These are phyloP conservation scores for Tolypocladium amazonense DNA, from an alignment of 2,329 filamentous ascomycete species.

Conservation along the genomic window DNA sequence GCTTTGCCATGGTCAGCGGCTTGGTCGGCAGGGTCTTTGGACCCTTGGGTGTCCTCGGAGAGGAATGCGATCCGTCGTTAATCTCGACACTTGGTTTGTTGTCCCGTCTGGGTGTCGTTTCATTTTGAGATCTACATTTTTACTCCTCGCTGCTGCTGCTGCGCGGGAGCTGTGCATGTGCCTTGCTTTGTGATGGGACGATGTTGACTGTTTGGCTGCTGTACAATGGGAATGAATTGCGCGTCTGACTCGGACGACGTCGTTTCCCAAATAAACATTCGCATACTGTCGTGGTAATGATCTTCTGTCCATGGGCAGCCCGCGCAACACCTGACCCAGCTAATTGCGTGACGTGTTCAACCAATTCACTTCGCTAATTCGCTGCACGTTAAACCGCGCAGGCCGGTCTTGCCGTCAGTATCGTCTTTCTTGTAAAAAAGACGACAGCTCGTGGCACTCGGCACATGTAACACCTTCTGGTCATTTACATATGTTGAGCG, in stretches of 20 bases:
- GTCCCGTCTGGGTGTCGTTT: conserved; percentile 42
- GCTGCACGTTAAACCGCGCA: no score
- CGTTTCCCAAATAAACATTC: not conserved
- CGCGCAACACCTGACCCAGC: no score
- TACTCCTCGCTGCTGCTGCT: conserved; percentile 1
- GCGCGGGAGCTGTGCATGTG: not conserved
- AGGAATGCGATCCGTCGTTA: conserved; percentile 45
- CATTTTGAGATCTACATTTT: conserved; percentile 48
- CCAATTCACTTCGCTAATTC: not conserved
- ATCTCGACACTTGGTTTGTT: conserved; percentile 38
- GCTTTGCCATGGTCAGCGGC: conserved; percentile 17
- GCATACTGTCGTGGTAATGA: not conserved
- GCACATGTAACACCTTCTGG: no score
- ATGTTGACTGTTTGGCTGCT: not conserved
- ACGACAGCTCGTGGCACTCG: no score
- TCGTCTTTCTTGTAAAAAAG: no score
- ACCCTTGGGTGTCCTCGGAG: conserved; percentile 28
- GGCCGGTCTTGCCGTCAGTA: no score
- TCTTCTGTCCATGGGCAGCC: not conserved
- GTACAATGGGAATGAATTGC: not conserved
- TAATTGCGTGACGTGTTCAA: not conserved
- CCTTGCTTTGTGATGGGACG: no score
- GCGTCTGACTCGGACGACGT: not conserved
- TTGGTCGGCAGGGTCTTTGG: conserved; percentile 23
- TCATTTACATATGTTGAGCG: no score